Percentiles rank a stretch among this genome's conserved stretches.
phyloP scores from a whole-genome alignment of 768 basidiomycete genomes.

The Suillus lakei region DNA sequence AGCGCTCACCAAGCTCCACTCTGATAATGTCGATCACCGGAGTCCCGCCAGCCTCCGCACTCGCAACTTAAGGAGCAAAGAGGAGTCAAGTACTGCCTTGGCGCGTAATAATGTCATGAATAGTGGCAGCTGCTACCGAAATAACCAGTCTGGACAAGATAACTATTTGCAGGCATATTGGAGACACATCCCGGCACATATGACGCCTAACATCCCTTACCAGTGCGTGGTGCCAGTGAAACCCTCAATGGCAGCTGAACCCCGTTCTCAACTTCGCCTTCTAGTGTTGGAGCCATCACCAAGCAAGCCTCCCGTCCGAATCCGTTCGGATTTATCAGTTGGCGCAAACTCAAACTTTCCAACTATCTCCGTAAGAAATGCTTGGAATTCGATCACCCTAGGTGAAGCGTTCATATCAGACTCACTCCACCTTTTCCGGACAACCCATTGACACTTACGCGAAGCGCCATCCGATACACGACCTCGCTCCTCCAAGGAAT shows the following conservation, averaged over 20 bases:
- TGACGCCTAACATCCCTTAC: slow-evolving; percentile 1
- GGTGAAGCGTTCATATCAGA: background rate
- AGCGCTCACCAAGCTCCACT: background rate
- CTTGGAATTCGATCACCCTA: slow-evolving; percentile 56
- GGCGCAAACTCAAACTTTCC: slow-evolving; percentile 55
- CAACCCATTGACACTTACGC: slow-evolving; percentile 22
- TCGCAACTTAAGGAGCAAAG: background rate
- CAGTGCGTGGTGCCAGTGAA: slow-evolving; percentile 21
- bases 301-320: slow-evolving; percentile 34
- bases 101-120: too few relatives aligned
- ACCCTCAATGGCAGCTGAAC: slow-evolving; percentile 38
- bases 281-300: slow-evolving; percentile 41
- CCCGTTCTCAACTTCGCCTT: slow-evolving; percentile 35
- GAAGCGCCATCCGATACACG: slow-evolving; percentile 38
- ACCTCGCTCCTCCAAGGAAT: slow-evolving; percentile 27
- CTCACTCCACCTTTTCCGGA: background rate
- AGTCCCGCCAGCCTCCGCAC: background rate
- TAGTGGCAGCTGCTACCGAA: background rate
- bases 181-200: background rate
- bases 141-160: background rate
- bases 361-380: slow-evolving; percentile 61
- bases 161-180: background rate
- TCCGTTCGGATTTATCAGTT: slow-evolving; percentile 30
- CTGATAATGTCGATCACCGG: background rate
- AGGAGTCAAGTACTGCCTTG: too few relatives aligned